Conservation (phyloP, 2,329 filamentous ascomycete species). For the Thielaviopsis populi region DNA sequence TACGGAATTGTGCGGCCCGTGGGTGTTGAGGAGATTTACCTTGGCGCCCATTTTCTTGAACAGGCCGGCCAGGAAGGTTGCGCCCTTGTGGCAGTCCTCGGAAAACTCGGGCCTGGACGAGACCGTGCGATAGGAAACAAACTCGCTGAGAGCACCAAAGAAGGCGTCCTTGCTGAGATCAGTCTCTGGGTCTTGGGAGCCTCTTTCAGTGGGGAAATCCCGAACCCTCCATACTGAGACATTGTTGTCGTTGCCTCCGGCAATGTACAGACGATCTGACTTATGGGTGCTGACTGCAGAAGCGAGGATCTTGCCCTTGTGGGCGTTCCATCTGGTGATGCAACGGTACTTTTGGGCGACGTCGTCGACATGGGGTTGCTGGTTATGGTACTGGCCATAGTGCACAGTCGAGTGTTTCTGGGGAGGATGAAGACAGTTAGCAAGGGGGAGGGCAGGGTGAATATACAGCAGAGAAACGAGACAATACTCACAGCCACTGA, state of each 20-base stretch:
- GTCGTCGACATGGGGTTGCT: slow-evolving; percentile 26
- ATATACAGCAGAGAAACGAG: not conserved
- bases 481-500: slow-evolving; percentile 52
- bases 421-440: not conserved
- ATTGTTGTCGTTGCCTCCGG: slow-evolving; percentile 81
- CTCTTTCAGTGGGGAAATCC: slow-evolving; percentile 25
- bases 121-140: slow-evolving; percentile 83
- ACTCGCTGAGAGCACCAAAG: slow-evolving; percentile 62
- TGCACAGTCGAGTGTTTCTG: slow-evolving; percentile 54
- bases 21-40: slow-evolving; percentile 77
- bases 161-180: slow-evolving; percentile 32
- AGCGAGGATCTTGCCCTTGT: slow-evolving; percentile 73
- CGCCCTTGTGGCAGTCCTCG: slow-evolving; percentile 83
- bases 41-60: slow-evolving; percentile 86
- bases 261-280: slow-evolving; percentile 71
- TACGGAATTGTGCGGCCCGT: slow-evolving; percentile 72
- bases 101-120: slow-evolving; percentile 75
- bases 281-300: slow-evolving; percentile 60
- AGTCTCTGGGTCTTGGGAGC: slow-evolving; percentile 24
- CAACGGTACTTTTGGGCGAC: slow-evolving; percentile 73
- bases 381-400: slow-evolving; percentile 40
- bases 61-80: slow-evolving; percentile 74
- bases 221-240: slow-evolving; percentile 76
- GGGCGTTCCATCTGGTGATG: slow-evolving; percentile 63
- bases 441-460: not conserved